Conservation (phyloP, 495 filamentous ascomycete genomes). For the Astrothelium subdiscretum region DNA sequence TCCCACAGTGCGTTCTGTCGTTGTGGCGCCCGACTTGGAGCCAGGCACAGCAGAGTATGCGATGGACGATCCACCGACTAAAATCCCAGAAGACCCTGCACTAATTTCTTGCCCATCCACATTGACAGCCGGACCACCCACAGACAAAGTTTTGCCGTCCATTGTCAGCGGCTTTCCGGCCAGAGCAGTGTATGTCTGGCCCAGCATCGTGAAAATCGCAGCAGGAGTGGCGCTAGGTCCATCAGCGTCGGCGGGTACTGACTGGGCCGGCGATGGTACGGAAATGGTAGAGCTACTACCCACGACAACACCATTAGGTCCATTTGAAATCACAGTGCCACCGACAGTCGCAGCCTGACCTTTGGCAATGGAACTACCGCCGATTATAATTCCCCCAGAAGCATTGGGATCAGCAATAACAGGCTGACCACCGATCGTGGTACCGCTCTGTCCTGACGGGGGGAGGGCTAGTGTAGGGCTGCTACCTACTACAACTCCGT, state of each 20-base stretch:
- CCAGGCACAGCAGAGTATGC: background rate
- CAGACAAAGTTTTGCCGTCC: background rate
- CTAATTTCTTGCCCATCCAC: background rate
- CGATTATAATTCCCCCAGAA: background rate
- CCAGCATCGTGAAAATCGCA: background rate
- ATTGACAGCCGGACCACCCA: background rate
- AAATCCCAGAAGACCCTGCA: background rate
- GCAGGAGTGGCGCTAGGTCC: background rate
- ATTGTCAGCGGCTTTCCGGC: background rate
- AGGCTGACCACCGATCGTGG: background rate
- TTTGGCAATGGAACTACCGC: background rate
- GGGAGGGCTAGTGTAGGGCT: background rate
- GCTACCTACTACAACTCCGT: background rate
- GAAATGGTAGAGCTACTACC: background rate
- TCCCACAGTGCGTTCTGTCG: background rate
- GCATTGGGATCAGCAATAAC: background rate
- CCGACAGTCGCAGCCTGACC: background rate
- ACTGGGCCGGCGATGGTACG: background rate
- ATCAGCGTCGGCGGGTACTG: background rate
- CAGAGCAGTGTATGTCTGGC: background rate
- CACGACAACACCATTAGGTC: background rate
- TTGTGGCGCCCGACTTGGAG: background rate
- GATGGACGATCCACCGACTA: background rate
- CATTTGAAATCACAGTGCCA: background rate
- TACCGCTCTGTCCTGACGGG: background rate